A percentile compares a stretch with the other conserved stretches of the same genome.
Evolutionary conservation across 352 stramenopile genomes (phyloP).

Genomic region (Phytophthora fragariae): DNA sequence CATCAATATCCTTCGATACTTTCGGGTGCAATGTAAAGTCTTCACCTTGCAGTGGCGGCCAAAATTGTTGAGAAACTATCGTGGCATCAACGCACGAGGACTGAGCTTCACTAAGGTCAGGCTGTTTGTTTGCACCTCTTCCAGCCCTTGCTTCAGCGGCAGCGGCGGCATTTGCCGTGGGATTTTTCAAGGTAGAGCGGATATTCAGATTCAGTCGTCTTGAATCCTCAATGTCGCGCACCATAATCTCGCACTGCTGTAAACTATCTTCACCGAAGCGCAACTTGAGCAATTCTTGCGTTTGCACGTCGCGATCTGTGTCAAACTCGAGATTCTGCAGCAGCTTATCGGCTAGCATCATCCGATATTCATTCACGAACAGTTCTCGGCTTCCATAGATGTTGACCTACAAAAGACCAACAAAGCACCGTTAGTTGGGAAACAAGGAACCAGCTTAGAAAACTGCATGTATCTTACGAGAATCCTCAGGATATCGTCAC

Average conservation of each 20-base stretch:
- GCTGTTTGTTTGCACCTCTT: not conserved
- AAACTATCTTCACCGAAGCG: constrained; percentile 96
- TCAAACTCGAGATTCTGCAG: constrained; percentile 94
- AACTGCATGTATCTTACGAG: constrained; percentile 67
- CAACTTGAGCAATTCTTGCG: constrained; percentile 97
- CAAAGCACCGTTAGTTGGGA: not conserved
- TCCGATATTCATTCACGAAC: constrained; percentile 99
- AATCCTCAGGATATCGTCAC: constrained; percentile 97
- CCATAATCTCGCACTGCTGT: constrained; percentile 98
- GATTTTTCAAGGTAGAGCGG: constrained; percentile 48
- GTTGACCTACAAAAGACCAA: constrained; percentile 63
- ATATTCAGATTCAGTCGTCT: constrained; percentile 95
- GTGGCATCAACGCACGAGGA: constrained; percentile 83
- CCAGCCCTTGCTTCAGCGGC: constrained; percentile 10
- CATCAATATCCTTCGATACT: constrained; percentile 81
- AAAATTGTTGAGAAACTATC: constrained; percentile 98
- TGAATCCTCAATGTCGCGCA: constrained; percentile 97
- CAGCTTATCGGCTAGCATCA: constrained; percentile 98
- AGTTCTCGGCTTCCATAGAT: constrained; percentile 99
- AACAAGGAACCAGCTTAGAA: not conserved
- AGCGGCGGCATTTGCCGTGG: constrained; percentile 1
- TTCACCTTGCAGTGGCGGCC: constrained; percentile 95
- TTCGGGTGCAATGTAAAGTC: constrained; percentile 91
- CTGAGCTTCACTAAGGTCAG: not conserved
- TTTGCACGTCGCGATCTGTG: constrained; percentile 95